Percentiles rank a stretch among this genome's conserved stretches.
phyloP scores from a whole-genome alignment of 2,329 filamentous ascomycete genomes.

The Leptographium flavum region DNA sequence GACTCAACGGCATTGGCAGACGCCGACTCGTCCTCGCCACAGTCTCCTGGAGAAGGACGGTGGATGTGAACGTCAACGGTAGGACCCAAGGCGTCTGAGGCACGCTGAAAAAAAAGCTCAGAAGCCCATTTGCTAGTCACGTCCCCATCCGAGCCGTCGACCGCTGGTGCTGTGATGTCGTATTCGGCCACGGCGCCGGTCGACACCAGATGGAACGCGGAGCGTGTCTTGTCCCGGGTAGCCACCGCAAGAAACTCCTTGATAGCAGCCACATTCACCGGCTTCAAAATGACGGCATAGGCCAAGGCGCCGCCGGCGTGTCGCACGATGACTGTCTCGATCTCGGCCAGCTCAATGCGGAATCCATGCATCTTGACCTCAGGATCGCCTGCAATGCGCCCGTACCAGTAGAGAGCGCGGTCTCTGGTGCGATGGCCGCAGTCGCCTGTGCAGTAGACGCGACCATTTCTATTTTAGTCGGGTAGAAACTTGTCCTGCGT shows the following conservation, averaged over 20 bases:
- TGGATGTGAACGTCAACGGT: no score
- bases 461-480: conserved; percentile 15
- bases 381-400: conserved; percentile 37
- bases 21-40: no score
- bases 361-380: conserved; percentile 51
- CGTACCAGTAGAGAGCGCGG: conserved; percentile 37
- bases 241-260: conserved; percentile 19
- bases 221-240: no score
- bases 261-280: conserved; percentile 22
- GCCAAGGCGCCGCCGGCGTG: not conserved
- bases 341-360: conserved; percentile 39
- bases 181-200: conserved; percentile 8
- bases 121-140: conserved; percentile 19
- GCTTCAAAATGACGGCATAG: conserved; percentile 12
- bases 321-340: not conserved
- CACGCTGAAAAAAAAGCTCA: conserved; percentile 10
- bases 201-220: conserved; percentile 19
- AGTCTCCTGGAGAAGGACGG: no score
- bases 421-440: conserved; percentile 38
- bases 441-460: conserved; percentile 43
- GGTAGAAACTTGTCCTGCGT: conserved; percentile 18
- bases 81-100: no score
- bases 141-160: conserved; percentile 16
- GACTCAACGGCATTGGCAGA: no score
- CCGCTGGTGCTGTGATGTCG: not conserved